Conservation (phyloP, 2,329 filamentous ascomycete genomes). For the Magnaporthales sp. region DNA sequence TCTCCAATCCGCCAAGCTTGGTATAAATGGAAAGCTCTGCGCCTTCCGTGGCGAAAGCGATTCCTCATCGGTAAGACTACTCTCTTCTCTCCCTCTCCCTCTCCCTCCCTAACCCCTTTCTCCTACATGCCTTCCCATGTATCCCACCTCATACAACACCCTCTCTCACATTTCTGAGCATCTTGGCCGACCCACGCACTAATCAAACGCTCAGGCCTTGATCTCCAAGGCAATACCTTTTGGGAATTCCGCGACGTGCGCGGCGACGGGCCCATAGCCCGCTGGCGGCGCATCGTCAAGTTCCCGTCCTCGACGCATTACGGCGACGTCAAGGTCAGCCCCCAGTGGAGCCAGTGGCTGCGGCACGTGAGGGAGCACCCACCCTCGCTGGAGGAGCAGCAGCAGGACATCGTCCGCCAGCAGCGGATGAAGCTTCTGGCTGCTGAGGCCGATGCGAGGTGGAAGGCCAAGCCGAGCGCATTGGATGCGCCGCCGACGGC, state of each 20-base stretch:
- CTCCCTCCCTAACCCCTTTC: background rate
- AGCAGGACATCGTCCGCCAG: constrained; percentile 41
- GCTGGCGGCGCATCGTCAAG: constrained; percentile 54
- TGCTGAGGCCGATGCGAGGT: constrained; percentile 53
- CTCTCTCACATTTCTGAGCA: too few relatives aligned
- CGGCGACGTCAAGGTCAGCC: constrained; percentile 47
- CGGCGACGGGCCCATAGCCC: constrained; percentile 20
- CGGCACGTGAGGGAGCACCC: constrained; percentile 47
- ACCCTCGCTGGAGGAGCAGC: constrained; percentile 49
- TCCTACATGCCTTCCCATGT: background rate
- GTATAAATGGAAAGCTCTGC: constrained; percentile 54
- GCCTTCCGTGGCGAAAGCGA: constrained; percentile 54
- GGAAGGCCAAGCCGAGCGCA: constrained; percentile 49
- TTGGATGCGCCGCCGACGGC: constrained; percentile 25
- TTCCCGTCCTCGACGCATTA: constrained; percentile 46
- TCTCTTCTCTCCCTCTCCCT: constrained; percentile 1
- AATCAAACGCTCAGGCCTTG: constrained; percentile 38
- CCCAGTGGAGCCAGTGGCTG: constrained; percentile 63
- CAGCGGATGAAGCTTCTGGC: constrained; percentile 46
- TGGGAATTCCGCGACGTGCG: constrained; percentile 55
- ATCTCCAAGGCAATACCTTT: constrained; percentile 59
- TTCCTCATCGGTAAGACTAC: constrained; percentile 48
- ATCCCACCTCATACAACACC: background rate
- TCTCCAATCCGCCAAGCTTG: constrained; percentile 34
- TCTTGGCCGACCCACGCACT: background rate